phyloP scores from a whole-genome alignment of 371 early-diverging fungal genomes.

The Amoeboaphelidium protococcarum region DNA sequence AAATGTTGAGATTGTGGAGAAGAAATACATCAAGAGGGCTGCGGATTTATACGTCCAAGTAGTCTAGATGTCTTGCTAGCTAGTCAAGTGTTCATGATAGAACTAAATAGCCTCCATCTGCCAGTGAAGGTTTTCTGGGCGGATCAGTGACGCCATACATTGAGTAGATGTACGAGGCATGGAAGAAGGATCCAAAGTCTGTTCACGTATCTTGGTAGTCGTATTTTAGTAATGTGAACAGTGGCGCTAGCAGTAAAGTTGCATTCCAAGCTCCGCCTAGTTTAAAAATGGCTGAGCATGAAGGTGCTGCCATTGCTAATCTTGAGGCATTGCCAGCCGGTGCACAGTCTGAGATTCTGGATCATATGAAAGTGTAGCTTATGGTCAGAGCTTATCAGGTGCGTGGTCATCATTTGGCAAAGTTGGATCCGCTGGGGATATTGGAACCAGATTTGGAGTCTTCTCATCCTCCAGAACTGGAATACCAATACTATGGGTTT shows the following conservation, averaged over 20 bases:
- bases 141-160: slow-evolving; percentile 59
- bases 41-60: too few relatives aligned
- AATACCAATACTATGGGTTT: slow-evolving; percentile 68
- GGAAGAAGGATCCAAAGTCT: slow-evolving; percentile 60
- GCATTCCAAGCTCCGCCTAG: slow-evolving; percentile 59
- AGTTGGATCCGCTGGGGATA: slow-evolving; percentile 76
- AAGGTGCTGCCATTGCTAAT: slow-evolving; percentile 4
- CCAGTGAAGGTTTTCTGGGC: slow-evolving; percentile 32
- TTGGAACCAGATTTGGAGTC: slow-evolving; percentile 25
- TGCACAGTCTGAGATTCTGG: slow-evolving; percentile 38
- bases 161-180: slow-evolving; percentile 85
- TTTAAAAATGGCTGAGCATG: slow-evolving; percentile 31
- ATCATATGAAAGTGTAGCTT: slow-evolving; percentile 93
- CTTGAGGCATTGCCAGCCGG: slow-evolving; percentile 24
- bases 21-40: too few relatives aligned
- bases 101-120: not conserved
- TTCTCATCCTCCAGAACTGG: slow-evolving; percentile 51
- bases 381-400: slow-evolving; percentile 86
- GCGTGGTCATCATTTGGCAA: slow-evolving; percentile 78
- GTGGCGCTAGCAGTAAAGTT: slow-evolving; percentile 32
- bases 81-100: too few relatives aligned
- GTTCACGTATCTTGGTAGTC: slow-evolving; percentile 91
- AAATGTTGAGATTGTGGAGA: too few relatives aligned
- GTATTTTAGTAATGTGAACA: slow-evolving; percentile 70
- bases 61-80: too few relatives aligned